These are phyloP conservation scores for Pseudoscleropodium purum DNA, from an alignment of 225 moss, liverwort and hornwort species.

Conservation along the genomic window DNA sequence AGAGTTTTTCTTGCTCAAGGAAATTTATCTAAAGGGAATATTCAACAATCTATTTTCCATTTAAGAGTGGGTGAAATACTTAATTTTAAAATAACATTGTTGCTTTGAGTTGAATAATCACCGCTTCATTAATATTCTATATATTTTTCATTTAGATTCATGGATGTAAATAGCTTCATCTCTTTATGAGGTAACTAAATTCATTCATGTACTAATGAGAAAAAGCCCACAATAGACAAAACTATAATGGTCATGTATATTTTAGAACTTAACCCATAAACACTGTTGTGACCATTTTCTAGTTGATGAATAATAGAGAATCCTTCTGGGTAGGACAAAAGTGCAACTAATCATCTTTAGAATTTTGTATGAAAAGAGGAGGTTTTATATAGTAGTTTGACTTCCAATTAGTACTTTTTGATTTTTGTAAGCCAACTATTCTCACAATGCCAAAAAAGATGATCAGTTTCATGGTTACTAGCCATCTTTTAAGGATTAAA, in stretches of 20 bases:
- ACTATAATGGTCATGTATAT: background rate
- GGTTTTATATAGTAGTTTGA: too few relatives aligned
- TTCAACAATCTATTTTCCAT: background rate
- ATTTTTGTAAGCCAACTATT: too few relatives aligned
- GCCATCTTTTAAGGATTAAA: background rate
- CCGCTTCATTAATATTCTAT: background rate
- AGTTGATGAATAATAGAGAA: too few relatives aligned
- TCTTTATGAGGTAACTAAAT: background rate
- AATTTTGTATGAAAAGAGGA: too few relatives aligned
- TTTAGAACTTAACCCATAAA: background rate
- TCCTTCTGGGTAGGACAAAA: too few relatives aligned
- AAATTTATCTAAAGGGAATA: fast-evolving
- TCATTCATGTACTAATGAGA: fast-evolving
- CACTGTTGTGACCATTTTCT: too few relatives aligned
- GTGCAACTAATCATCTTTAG: too few relatives aligned
- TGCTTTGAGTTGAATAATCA: background rate
- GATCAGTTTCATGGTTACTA: too few relatives aligned
- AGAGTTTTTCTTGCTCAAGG: fast-evolving
- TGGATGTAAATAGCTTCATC: background rate
- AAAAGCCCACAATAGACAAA: fast-evolving
- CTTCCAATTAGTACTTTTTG: too few relatives aligned
- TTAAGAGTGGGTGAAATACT: background rate
- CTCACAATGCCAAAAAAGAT: too few relatives aligned
- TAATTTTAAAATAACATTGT: background rate
- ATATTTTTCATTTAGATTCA: background rate